These are phyloP conservation scores for Rhodamnia rubescens DNA, from an alignment of 345 rosid species.

Conservation along the genomic window DNA sequence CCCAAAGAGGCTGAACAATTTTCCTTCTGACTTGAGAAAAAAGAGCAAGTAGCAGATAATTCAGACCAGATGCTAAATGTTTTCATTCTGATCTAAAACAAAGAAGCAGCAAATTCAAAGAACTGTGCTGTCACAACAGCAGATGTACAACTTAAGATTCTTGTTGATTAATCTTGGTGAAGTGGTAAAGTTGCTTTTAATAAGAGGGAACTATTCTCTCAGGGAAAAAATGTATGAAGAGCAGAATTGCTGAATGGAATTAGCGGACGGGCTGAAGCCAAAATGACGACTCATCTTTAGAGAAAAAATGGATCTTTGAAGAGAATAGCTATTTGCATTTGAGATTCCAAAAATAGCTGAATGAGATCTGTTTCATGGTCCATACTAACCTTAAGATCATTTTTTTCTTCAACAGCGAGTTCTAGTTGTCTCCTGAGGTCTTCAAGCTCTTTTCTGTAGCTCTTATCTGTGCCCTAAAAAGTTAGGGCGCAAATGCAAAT, in stretches of 20 bases:
- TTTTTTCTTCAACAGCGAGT: constrained; percentile 42
- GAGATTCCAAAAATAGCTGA: not conserved
- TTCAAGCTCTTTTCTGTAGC: constrained; percentile 31
- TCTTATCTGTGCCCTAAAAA: not conserved
- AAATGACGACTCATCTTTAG: not conserved
- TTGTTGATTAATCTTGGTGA: not conserved
- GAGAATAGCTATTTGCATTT: not conserved
- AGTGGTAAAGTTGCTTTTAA: not conserved
- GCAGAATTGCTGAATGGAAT: not conserved
- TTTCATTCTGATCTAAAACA: not conserved
- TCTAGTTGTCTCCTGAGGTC: constrained; percentile 53
- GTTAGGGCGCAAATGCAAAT: not conserved
- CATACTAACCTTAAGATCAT: constrained; percentile 53
- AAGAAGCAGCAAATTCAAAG: not conserved
- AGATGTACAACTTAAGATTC: not conserved
- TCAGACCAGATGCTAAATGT: not conserved
- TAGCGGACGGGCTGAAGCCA: not conserved
- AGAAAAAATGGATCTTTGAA: not conserved
- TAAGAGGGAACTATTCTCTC: not conserved
- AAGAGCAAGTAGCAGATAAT: not conserved
- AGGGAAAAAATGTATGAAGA: not conserved
- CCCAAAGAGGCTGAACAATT: not conserved
- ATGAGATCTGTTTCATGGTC: not conserved
- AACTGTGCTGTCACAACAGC: not conserved
- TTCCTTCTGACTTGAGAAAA: not conserved